Percentiles rank a stretch among this genome's conserved stretches.
phyloP scores from a whole-genome alignment of 225 moss, liverwort and hornwort genomes.

The Ulota crispa region DNA sequence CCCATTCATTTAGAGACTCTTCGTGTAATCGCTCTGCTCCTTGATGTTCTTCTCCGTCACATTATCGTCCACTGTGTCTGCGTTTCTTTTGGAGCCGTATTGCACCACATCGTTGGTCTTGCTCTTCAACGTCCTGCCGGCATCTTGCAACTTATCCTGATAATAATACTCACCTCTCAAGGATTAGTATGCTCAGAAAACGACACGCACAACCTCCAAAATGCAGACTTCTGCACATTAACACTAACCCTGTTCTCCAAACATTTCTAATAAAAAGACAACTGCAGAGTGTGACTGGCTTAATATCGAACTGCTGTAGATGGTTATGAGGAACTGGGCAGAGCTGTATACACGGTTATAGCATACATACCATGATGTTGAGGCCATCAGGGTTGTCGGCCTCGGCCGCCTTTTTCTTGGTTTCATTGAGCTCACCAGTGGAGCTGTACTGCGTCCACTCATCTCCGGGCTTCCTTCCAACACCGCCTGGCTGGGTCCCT shows the following conservation, averaged over 20 bases:
- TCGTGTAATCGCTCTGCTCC: slow-evolving; percentile 39
- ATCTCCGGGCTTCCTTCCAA: slow-evolving; percentile 53
- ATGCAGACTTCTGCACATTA: not conserved
- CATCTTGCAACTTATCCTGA: slow-evolving; percentile 44
- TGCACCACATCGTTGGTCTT: slow-evolving; percentile 50
- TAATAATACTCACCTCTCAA: not conserved
- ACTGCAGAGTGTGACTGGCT: too few relatives aligned
- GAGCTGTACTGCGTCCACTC: slow-evolving; percentile 54
- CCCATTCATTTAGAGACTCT: not conserved
- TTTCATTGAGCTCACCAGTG: slow-evolving; percentile 47
- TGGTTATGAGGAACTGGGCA: not conserved
- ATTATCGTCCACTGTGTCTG: slow-evolving; percentile 1
- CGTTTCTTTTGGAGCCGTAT: slow-evolving; percentile 28
- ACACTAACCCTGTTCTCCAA: too few relatives aligned
- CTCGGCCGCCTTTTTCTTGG: slow-evolving; percentile 41
- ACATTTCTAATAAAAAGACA: too few relatives aligned
- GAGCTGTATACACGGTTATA: not conserved
- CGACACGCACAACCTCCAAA: not conserved
- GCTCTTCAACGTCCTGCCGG: slow-evolving; percentile 57
- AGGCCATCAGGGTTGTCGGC: slow-evolving; percentile 41
- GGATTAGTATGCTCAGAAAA: not conserved
- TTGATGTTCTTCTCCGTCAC: slow-evolving; percentile 39
- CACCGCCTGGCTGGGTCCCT: slow-evolving; percentile 48
- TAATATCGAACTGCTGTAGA: fast-evolving
- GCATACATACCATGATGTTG: slow-evolving; percentile 24